Conservation (phyloP, 78 protist genomes). For the Speleostelium caveatum region DNA sequence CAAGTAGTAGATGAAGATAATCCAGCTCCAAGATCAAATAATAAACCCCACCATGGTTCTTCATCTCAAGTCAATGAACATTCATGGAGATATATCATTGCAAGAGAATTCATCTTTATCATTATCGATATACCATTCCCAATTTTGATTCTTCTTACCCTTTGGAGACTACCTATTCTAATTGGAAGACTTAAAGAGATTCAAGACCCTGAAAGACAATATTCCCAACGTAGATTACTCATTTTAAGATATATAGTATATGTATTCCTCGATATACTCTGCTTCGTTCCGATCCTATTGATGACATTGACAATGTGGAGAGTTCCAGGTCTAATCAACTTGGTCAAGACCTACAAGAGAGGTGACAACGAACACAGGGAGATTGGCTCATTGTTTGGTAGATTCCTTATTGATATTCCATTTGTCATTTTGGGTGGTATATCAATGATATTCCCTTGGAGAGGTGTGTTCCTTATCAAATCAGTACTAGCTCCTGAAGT, state of each 20-base stretch:
- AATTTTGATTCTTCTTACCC: conserved; percentile 41
- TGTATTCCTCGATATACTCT: conserved; percentile 44
- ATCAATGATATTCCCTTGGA: conserved; percentile 74
- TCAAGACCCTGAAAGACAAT: conserved; percentile 36
- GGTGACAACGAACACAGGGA: conserved; percentile 81
- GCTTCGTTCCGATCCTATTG: conserved; percentile 11
- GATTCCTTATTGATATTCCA: conserved; percentile 55
- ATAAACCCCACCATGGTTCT: not conserved
- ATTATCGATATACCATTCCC: conserved; percentile 85
- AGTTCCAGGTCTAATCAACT: conserved; percentile 51
- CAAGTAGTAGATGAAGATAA: not conserved
- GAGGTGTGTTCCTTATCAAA: conserved; percentile 57
- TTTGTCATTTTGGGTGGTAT: conserved; percentile 53
- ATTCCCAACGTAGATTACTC: conserved; percentile 41
- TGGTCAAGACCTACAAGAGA: conserved; percentile 48
- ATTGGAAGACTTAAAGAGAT: conserved; percentile 55
- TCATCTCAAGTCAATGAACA: not conserved
- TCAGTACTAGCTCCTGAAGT: not conserved
- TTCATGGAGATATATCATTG: conserved; percentile 49
- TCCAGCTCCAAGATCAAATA: not conserved
- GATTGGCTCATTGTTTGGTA: conserved; percentile 30
- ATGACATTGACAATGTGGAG: conserved; percentile 73
- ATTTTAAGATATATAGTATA: conserved; percentile 45
- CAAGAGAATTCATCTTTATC: conserved; percentile 16
- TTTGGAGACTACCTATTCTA: conserved; percentile 80